phyloP scores from a whole-genome alignment of 2,329 filamentous ascomycete genomes.

The Botrytis galanthina region DNA sequence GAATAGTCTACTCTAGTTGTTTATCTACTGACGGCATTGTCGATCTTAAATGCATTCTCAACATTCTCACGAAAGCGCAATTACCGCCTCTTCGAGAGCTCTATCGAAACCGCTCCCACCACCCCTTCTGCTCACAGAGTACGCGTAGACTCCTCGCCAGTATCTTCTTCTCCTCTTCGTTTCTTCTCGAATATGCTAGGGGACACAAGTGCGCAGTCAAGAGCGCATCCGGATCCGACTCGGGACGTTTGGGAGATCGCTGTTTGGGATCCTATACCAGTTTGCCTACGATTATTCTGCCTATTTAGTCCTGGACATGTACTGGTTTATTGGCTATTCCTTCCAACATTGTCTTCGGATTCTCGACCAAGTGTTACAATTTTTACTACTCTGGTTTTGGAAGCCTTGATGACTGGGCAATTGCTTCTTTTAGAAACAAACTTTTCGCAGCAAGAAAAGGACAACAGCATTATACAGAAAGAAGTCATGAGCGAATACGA shows the following conservation, averaged over 20 bases:
- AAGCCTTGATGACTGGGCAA: conserved; percentile 72
- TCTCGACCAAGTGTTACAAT: conserved; percentile 82
- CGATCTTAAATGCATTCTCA: conserved; percentile 74
- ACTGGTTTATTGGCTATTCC: conserved; percentile 83
- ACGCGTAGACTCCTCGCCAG: conserved; percentile 79
- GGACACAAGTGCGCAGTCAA: conserved; percentile 70
- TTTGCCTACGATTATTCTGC: conserved; percentile 79
- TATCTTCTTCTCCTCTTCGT: conserved; percentile 73
- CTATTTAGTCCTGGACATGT: conserved; percentile 92
- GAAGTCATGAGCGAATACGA: conserved; percentile 96
- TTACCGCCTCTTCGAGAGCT: conserved; percentile 88
- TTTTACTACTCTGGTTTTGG: conserved; percentile 75
- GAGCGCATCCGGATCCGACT: conserved; percentile 77
- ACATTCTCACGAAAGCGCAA: conserved; percentile 78
- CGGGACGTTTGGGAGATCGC: conserved; percentile 93
- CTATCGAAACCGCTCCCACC: conserved; percentile 70
- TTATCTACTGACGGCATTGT: conserved; percentile 65
- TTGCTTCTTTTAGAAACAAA: conserved; percentile 69
- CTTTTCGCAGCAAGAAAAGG: conserved; percentile 83
- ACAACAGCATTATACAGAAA: conserved; percentile 78
- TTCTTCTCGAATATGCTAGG: conserved; percentile 68
- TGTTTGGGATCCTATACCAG: conserved; percentile 88
- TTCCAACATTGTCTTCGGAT: conserved; percentile 74
- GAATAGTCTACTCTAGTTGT: conserved; percentile 65
- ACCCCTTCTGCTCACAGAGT: conserved; percentile 89